Evolutionary conservation across 1,139 yeast species (phyloP), one percentile per base, ranked within the genome.

Genomic region (Kluyveromyces sp.): DNA sequence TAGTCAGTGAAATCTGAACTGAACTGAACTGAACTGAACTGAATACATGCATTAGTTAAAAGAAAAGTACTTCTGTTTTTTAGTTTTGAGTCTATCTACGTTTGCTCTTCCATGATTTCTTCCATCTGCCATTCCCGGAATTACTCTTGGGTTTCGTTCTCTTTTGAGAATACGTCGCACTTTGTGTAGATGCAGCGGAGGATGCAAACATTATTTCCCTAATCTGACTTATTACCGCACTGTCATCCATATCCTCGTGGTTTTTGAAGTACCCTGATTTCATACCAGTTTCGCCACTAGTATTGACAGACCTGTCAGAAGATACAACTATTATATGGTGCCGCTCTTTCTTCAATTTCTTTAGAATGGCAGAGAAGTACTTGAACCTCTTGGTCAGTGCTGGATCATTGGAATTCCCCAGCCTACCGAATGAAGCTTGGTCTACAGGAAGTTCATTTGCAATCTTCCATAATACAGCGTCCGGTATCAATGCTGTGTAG

Each of bases 361-460:
- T 64, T 43, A 79, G 64, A 1, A 67, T 52, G 25, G 68, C 64
- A 51, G 73, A 77, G 60, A 82, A 80, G 52, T 68, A 65, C 35
- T 64, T 64, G 56, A 74, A 83, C 53, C 72, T 70, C 3, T 64
- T 68, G 36, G 61, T 55, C 34, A 41, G 25, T 48, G 77, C 79
- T 7, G 64, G 70, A 36, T 63, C 64, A 10, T 64, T 61, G 21
- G 75, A 65, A 2, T 64, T 63, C 2, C 64, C 63, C 32, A 79
- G 57, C 43, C 63, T 65, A 5, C 68, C 63, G 60, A 72, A 82
- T 42, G 76, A 85, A n/a, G 59, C 62, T 47, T 74, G 74, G 15
- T 73, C 73, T 1, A 73, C 69, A 0, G 90, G 90, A 33, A 83
- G 62, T 39, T 66, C 67, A 25, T 64, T 59, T 0, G 86, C 80